Percentiles rank a stretch among this genome's conserved stretches.
These are phyloP conservation scores for Torrubiellomyces zombiae DNA, from an alignment of 2,329 filamentous ascomycete genomes.

Conservation along the genomic window DNA sequence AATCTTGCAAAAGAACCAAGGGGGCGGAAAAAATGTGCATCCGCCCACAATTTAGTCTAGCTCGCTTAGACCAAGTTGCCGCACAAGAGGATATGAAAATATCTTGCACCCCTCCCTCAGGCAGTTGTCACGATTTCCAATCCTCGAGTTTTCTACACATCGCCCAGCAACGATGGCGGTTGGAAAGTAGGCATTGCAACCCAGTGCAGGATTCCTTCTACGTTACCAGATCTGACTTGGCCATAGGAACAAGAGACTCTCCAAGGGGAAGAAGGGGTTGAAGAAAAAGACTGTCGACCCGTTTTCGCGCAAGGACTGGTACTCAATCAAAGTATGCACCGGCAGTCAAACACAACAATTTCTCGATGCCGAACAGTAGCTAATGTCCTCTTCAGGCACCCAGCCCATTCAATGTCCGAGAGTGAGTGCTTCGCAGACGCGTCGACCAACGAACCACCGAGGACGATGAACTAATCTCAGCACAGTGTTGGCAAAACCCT, in stretches of 20 bases:
- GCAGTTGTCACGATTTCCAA: too few relatives aligned
- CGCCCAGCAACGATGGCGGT: slow-evolving; percentile 41
- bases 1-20: too few relatives aligned
- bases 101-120: slow-evolving; percentile 23
- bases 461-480: slow-evolving; percentile 6
- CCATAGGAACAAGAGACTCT: slow-evolving; percentile 96
- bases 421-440: slow-evolving; percentile 78
- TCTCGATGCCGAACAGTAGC: not conserved
- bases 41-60: slow-evolving; percentile 7
- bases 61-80: slow-evolving; percentile 22
- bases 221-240: too few relatives aligned
- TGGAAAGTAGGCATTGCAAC: slow-evolving; percentile 35
- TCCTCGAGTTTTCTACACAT: slow-evolving; percentile 26
- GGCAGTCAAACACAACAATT: too few relatives aligned
- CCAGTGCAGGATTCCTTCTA: slow-evolving; percentile 2
- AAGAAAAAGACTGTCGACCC: slow-evolving; percentile 99
- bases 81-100: slow-evolving; percentile 24
- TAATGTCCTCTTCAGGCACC: slow-evolving; percentile 46
- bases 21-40: slow-evolving; percentile 12
- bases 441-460: not conserved
- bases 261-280: slow-evolving; percentile 99
- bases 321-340: slow-evolving; percentile 69
- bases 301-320: slow-evolving; percentile 99
- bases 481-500: slow-evolving; percentile 95
- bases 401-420: slow-evolving; percentile 86